A percentile compares a stretch with the other conserved stretches of the same genome.
phyloP scores from a whole-genome alignment of 257 asterid species.

The Solanum appendiculatum region DNA sequence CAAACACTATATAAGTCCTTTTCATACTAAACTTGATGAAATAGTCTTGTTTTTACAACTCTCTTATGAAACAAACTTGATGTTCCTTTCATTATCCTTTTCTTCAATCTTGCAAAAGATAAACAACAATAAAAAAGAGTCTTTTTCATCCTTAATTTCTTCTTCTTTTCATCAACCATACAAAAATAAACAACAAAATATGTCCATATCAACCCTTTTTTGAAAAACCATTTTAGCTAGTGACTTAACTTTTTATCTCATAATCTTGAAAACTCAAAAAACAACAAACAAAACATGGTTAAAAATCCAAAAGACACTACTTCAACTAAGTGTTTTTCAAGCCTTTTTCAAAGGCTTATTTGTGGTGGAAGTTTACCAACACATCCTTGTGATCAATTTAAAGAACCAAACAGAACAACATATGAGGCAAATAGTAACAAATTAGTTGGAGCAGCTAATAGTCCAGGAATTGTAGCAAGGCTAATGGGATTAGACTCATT shows the following conservation, averaged over 20 bases:
- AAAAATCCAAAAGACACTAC: constrained; percentile 4
- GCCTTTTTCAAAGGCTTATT: constrained; percentile 16
- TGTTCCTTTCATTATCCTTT: background rate
- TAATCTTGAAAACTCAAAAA: background rate
- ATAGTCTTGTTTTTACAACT: background rate
- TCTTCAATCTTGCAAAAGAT: background rate
- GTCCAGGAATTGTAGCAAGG: constrained; percentile 54
- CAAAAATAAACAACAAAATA: background rate
- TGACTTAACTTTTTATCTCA: background rate
- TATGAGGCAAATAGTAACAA: background rate
- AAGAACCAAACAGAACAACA: background rate
- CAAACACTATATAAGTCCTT: background rate
- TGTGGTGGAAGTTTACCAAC: constrained; percentile 43
- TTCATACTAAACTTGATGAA: background rate
- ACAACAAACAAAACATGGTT: background rate
- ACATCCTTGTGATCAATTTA: constrained; percentile 34
- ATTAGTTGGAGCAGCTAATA: background rate
- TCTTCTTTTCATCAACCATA: background rate
- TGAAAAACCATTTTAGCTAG: background rate
- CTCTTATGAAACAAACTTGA: background rate
- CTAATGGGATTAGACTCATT: constrained; percentile 58
- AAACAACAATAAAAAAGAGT: background rate
- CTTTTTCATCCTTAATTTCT: background rate
- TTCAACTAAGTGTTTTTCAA: constrained; percentile 23
- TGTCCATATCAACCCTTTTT: background rate